Evolutionary conservation across 164 flowering plant species (phyloP), one percentile per base, ranked within the genome.

Genomic region (Euptelea pleiosperma): DNA sequence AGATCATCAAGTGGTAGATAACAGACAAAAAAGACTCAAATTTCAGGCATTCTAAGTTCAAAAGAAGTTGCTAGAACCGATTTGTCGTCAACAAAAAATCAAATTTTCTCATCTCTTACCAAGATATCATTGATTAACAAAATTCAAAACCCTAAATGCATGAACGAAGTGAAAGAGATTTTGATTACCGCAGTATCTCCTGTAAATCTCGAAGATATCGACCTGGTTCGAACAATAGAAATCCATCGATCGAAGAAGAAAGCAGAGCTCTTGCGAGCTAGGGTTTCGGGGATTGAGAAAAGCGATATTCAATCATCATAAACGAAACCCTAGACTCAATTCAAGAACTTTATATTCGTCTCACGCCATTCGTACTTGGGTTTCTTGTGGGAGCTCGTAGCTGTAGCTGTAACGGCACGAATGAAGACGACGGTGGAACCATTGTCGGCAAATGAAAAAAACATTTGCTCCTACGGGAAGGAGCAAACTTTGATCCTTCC

Each of bases 161-260:
- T 5, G 8, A 14, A 14, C 3, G 24, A 29, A 19, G 14, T n/a
- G 14, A 15, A 2, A 44, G 21, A 22, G 15, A 50, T 43, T 19
- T 57, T 1, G 40, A 8, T 56, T 77, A 82, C 87, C 82, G 26
- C 81, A 74, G 45, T 60, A 82, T 51, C 73, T 77, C 8, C 74
- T 59, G 64, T 82, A 82, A 54, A 78, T 64, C 60, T 76, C 65
- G 50, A 72, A 73, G 53, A 82, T 69, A 16, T 80, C 78, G 35
- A 78, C 8, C 15, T 21, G 52, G 47, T 40, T 47, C 11, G 60
- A 45, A 37, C 35, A 26, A 16, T 66, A 45, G 8, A 41, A 62
- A 26, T 53, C 50, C 67, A 68, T 67, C 31, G 55, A 28, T 16
- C n/a, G 52, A 33, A 14, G 21, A 36, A 25, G 18, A 51, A n/a